phyloP scores from a whole-genome alignment of 192 early-diverging fungal species.

The Podila clonocystis region DNA sequence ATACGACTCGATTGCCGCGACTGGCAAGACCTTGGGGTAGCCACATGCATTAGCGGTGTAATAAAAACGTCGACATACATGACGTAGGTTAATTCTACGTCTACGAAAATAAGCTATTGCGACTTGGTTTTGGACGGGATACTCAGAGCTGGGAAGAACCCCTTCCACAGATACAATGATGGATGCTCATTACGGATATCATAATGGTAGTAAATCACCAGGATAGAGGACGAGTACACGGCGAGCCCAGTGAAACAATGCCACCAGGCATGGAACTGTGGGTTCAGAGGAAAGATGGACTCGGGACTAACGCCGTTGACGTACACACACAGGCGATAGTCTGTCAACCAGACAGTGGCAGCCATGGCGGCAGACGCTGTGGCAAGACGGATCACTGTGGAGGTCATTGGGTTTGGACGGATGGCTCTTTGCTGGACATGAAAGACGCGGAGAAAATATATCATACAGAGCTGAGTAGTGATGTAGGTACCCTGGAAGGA shows the following conservation, averaged over 20 bases:
- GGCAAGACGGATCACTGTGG: background rate
- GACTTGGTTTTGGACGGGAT: too few species aligned
- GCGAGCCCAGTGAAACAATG: constrained; percentile 61
- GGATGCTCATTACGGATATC: background rate
- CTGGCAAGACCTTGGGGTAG: too few species aligned
- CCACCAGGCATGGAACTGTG: constrained; percentile 72
- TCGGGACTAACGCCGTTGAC: constrained; percentile 14
- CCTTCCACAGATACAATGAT: background rate
- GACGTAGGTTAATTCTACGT: too few species aligned
- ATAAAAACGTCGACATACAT: too few species aligned
- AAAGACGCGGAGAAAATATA: constrained; percentile 1
- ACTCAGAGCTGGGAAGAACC: background rate
- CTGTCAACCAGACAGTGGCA: constrained; percentile 11
- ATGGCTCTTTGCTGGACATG: constrained; percentile 2
- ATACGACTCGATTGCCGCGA: too few species aligned
- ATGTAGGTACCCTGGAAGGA: constrained; percentile 13
- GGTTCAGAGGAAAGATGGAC: constrained; percentile 27
- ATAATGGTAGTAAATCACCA: constrained; percentile 52
- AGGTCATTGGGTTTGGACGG: constrained; percentile 1
- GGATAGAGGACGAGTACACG: constrained; percentile 55
- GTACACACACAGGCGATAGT: constrained; percentile 19
- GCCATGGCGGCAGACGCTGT: background rate
- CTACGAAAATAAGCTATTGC: too few species aligned
- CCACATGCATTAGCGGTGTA: too few species aligned
- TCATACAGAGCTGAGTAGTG: background rate